Conservation (phyloP, 176 grass and related monocot genomes). For the Zoysia japonica region DNA sequence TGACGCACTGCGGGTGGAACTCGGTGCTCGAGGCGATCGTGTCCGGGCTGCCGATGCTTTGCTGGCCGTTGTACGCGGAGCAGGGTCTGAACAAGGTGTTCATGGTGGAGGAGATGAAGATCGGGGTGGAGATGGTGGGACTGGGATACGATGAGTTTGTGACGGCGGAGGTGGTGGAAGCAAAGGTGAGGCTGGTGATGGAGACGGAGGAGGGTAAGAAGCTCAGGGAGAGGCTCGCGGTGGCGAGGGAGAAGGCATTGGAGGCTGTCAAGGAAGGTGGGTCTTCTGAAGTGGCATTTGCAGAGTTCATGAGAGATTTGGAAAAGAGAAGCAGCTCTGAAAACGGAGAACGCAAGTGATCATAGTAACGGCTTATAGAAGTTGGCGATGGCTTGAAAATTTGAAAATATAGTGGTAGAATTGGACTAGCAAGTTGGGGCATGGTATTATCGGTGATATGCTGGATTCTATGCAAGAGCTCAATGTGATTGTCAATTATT, state of each 20-base stretch:
- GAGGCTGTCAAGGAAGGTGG: conserved; percentile 34
- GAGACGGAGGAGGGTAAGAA: conserved; percentile 40
- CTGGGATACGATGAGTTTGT: conserved; percentile 46
- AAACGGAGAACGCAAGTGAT: conserved; percentile 6
- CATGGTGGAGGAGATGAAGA: conserved; percentile 57
- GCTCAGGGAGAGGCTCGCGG: conserved; percentile 31
- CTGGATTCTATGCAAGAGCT: not conserved
- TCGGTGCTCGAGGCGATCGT: conserved; percentile 52
- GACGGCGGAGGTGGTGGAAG: conserved; percentile 53
- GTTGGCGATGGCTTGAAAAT: not conserved
- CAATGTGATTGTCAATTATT: not conserved
- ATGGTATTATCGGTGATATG: not conserved
- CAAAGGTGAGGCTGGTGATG: conserved; percentile 60
- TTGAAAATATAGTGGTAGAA: no score
- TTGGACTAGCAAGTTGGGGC: not conserved
- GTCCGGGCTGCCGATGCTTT: conserved; percentile 56
- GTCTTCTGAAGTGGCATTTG: conserved; percentile 39
- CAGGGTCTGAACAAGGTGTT: conserved; percentile 62
- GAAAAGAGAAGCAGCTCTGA: conserved; percentile 2
- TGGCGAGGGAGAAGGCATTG: conserved; percentile 30
- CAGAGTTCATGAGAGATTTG: conserved; percentile 31
- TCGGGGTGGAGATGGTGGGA: conserved; percentile 45
- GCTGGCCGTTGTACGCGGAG: conserved; percentile 76
- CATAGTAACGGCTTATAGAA: not conserved
- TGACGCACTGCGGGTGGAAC: conserved; percentile 69